These are phyloP conservation scores for Exophiala xenobiotica DNA, from an alignment of 2,329 filamentous ascomycete species.

Conservation along the genomic window DNA sequence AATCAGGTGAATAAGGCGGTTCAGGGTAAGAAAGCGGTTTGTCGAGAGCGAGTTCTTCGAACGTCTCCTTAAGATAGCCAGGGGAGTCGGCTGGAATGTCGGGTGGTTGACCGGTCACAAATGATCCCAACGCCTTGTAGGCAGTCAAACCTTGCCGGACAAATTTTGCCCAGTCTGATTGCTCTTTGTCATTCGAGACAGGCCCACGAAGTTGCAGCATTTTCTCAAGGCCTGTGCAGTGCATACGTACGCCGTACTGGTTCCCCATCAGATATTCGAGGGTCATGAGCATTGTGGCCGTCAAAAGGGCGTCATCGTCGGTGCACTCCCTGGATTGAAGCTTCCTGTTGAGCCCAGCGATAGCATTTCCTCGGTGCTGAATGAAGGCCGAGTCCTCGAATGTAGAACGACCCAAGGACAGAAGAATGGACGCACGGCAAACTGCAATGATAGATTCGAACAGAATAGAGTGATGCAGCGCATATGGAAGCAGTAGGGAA, in stretches of 20 bases:
- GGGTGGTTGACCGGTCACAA: conserved; percentile 25
- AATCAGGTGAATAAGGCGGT: conserved; percentile 20
- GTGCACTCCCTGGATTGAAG: conserved; percentile 14
- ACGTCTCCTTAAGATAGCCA: conserved; percentile 21
- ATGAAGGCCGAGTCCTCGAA: conserved; percentile 27
- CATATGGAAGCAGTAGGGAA: conserved; percentile 26
- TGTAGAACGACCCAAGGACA: conserved; percentile 22
- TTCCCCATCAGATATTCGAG: conserved; percentile 28
- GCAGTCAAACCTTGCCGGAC: conserved; percentile 23
- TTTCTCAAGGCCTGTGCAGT: conserved; percentile 24
- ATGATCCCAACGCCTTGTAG: conserved; percentile 25
- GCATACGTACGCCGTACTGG: conserved; percentile 22
- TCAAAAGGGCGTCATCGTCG: conserved; percentile 24
- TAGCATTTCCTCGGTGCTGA: conserved; percentile 26
- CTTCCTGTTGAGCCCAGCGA: conserved; percentile 21
- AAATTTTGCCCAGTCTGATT: conserved; percentile 24
- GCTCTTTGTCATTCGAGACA: conserved; percentile 10
- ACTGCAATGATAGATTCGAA: conserved; percentile 29
- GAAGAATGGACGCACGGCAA: conserved; percentile 26
- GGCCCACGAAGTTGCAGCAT: conserved; percentile 25
- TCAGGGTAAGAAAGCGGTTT: conserved; percentile 24
- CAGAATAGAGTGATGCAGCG: conserved; percentile 23
- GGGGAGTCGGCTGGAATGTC: conserved; percentile 17
- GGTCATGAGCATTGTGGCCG: conserved; percentile 28
- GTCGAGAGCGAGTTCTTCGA: conserved; percentile 23